Conservation (phyloP, 2,329 filamentous ascomycete species). For the Cercospora sesami region DNA sequence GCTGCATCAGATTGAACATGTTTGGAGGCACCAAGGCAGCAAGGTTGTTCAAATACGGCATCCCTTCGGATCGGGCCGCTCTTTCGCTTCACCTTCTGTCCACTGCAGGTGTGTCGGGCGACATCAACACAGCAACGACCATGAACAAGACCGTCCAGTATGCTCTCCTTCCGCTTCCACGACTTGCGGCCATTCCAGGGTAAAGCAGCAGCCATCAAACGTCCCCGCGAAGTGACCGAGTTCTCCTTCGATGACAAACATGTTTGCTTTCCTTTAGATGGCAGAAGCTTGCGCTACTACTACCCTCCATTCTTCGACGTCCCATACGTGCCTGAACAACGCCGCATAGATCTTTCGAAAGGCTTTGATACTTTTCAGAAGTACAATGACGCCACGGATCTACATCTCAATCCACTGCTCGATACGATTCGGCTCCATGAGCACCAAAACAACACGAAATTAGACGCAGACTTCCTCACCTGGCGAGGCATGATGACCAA, state of each 20-base stretch:
- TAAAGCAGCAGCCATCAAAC: conserved; percentile 67
- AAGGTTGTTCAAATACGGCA: background rate
- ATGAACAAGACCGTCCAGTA: background rate
- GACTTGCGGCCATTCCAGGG: conserved; percentile 70
- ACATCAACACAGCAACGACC: background rate
- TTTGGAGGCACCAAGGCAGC: no score
- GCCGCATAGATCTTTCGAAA: conserved; percentile 68
- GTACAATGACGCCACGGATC: conserved; percentile 81
- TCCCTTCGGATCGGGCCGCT: background rate
- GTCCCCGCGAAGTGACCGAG: conserved; percentile 82
- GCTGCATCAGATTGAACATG: no score
- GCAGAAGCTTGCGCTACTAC: conserved; percentile 62
- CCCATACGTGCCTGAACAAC: conserved; percentile 30
- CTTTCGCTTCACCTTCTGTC: background rate
- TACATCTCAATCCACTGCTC: conserved; percentile 82
- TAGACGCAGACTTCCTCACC: conserved; percentile 76
- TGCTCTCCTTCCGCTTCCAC: conserved; percentile 60
- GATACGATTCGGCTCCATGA: conserved; percentile 74
- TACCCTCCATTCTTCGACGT: conserved; percentile 57
- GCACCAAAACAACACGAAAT: conserved; percentile 51
- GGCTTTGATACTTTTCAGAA: conserved; percentile 77
- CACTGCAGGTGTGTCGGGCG: background rate
- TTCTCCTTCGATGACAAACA: conserved; percentile 93
- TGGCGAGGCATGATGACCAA: conserved; percentile 99
- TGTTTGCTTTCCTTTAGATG: conserved; percentile 66